phyloP scores from a whole-genome alignment of 768 basidiomycete genomes.

The Trametes meyenii region DNA sequence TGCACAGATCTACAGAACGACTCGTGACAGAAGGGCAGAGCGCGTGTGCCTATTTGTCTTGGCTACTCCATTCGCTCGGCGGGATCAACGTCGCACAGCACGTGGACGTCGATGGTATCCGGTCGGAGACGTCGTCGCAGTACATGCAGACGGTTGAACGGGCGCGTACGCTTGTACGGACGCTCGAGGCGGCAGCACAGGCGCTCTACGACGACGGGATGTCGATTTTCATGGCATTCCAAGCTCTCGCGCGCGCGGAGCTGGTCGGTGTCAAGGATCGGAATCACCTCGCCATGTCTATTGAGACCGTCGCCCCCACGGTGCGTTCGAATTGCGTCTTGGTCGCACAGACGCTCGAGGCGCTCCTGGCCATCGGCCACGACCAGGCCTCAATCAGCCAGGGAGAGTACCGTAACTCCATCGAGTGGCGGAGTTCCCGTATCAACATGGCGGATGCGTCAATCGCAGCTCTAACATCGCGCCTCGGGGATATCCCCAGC shows the following conservation, averaged over 20 bases:
- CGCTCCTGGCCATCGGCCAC: slow-evolving; percentile 62
- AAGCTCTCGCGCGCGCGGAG: slow-evolving; percentile 37
- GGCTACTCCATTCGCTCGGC: slow-evolving; percentile 59
- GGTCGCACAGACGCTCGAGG: slow-evolving; percentile 62
- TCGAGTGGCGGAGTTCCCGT: slow-evolving; percentile 77
- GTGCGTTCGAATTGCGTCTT: slow-evolving; percentile 59
- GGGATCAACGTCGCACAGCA: slow-evolving; percentile 80
- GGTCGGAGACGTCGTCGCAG: slow-evolving; percentile 51
- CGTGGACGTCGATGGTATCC: slow-evolving; percentile 81
- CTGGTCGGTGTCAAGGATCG: slow-evolving; percentile 34
- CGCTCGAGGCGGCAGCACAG: slow-evolving; percentile 70
- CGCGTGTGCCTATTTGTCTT: slow-evolving; percentile 56
- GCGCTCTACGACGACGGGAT: slow-evolving; percentile 74
- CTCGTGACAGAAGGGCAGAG: slow-evolving; percentile 47
- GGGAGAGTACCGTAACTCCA: slow-evolving; percentile 73
- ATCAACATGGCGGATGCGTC: slow-evolving; percentile 57
- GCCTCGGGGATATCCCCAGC: slow-evolving; percentile 40
- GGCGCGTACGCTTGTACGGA: slow-evolving; percentile 68
- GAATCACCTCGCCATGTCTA: slow-evolving; percentile 25
- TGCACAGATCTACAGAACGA: slow-evolving; percentile 21
- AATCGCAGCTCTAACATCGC: slow-evolving; percentile 43
- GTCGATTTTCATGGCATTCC: slow-evolving; percentile 59
- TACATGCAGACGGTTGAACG: slow-evolving; percentile 70
- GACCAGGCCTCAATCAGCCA: slow-evolving; percentile 72
- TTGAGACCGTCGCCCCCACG: slow-evolving; percentile 34